A percentile compares a stretch with the other conserved stretches of the same genome.
phyloP scores from a whole-genome alignment of 257 asterid genomes.

The Solanum ossicruentum region DNA sequence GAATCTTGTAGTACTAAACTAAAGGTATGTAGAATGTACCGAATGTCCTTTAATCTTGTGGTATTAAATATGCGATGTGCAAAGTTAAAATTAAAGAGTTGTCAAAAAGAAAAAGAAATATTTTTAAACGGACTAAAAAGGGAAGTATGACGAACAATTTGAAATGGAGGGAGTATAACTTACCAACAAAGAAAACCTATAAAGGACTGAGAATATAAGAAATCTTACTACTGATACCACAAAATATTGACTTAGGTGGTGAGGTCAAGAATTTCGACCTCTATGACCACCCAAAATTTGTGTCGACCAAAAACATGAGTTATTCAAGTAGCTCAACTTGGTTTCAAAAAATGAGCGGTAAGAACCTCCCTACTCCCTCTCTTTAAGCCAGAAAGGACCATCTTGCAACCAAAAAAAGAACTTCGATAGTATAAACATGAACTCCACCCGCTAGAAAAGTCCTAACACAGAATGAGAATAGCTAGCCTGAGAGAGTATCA shows the following conservation, averaged over 20 bases:
- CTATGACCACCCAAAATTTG: not conserved
- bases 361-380: not conserved
- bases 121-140: too few relatives aligned
- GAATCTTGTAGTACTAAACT: too few relatives aligned
- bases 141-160: too few relatives aligned
- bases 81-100: too few relatives aligned
- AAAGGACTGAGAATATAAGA: too few relatives aligned
- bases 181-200: too few relatives aligned
- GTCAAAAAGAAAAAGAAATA: too few relatives aligned
- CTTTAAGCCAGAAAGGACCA: not conserved
- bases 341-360: not conserved
- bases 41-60: too few relatives aligned
- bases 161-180: too few relatives aligned
- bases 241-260: not conserved
- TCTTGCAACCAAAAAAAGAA: not conserved
- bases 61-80: too few relatives aligned
- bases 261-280: not conserved
- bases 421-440: not conserved
- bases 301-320: not conserved
- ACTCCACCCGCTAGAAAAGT: not conserved
- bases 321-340: not conserved
- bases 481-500: not conserved
- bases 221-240: not conserved
- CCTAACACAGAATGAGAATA: not conserved
- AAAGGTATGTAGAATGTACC: too few relatives aligned